A percentile compares a stretch with the other conserved stretches of the same genome.
phyloP scores from a whole-genome alignment of 139 green algal genomes.

The Ulvella scutata region DNA sequence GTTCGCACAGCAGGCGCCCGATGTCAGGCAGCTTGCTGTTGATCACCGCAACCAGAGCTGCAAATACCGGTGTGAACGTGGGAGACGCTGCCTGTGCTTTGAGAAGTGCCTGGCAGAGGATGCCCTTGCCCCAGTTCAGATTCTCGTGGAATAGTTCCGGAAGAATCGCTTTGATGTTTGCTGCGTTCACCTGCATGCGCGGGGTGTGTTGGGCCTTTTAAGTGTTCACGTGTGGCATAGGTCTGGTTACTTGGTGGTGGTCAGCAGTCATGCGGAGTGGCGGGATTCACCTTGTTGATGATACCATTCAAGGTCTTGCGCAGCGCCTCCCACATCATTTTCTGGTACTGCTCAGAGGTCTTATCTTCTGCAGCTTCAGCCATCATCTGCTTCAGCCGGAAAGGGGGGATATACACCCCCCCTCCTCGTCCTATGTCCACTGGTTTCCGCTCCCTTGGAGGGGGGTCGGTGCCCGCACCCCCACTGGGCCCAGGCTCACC shows the following conservation, averaged over 20 bases:
- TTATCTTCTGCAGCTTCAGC: slow-evolving; percentile 44
- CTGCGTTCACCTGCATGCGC: slow-evolving; percentile 41
- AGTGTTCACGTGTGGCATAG: neutral
- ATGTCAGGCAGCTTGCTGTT: slow-evolving; percentile 96
- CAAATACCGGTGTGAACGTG: slow-evolving; percentile 76
- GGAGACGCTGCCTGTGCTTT: slow-evolving; percentile 86
- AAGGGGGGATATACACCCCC: slow-evolving; percentile 92
- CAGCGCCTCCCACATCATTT: slow-evolving; percentile 83
- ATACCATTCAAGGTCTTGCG: slow-evolving; percentile 85
- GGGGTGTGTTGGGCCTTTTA: neutral
- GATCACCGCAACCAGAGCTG: slow-evolving; percentile 80
- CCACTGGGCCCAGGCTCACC: neutral
- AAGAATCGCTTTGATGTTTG: slow-evolving; percentile 89
- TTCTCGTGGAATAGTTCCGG: slow-evolving; percentile 92
- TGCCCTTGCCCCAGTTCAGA: slow-evolving; percentile 67
- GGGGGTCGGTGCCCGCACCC: neutral
- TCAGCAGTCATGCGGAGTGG: neutral
- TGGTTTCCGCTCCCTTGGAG: slow-evolving; percentile 2
- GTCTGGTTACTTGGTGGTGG: neutral
- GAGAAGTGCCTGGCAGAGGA: slow-evolving; percentile 59
- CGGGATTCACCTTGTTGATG: slow-evolving; percentile 80
- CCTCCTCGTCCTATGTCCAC: slow-evolving; percentile 23
- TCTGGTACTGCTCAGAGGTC: slow-evolving; percentile 53
- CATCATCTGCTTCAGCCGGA: slow-evolving; percentile 93
- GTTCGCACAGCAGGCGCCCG: slow-evolving; percentile 49